phyloP scores from a whole-genome alignment of 2,329 filamentous ascomycete species.

The Fusarium torulosum region DNA sequence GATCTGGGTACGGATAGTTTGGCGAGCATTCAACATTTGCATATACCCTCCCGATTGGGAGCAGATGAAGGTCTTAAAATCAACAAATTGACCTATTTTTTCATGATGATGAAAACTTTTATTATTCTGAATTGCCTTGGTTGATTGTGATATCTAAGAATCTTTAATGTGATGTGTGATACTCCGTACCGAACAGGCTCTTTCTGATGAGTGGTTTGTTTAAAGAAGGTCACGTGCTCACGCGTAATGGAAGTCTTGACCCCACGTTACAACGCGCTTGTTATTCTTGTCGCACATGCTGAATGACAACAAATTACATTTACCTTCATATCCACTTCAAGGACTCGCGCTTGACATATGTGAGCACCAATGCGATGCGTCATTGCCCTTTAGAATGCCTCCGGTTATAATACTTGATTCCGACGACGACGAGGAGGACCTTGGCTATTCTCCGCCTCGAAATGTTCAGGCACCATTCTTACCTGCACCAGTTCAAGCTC shows the following conservation, averaged over 20 bases:
- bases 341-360: constrained; percentile 1
- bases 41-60: constrained; percentile 53
- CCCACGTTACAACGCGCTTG: constrained; percentile 36
- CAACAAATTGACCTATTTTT: constrained; percentile 50
- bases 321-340: background rate
- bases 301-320: constrained; percentile 19
- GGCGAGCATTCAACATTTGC: constrained; percentile 59
- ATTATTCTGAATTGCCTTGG: background rate
- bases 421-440: constrained; percentile 56
- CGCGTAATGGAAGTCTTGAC: constrained; percentile 24
- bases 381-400: constrained; percentile 36
- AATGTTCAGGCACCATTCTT: constrained; percentile 12
- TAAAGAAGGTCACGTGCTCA: constrained; percentile 38
- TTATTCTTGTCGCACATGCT: constrained; percentile 5
- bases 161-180: too few species aligned
- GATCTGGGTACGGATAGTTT: constrained; percentile 49
- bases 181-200: too few species aligned
- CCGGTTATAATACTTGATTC: constrained; percentile 55
- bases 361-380: constrained; percentile 14
- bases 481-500: constrained; percentile 5
- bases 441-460: constrained; percentile 39
- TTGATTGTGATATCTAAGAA: background rate
- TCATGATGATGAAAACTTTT: constrained; percentile 40
- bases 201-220: background rate
- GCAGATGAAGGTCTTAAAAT: constrained; percentile 48